Conservation (phyloP, 1,284 basidiomycete genomes). For the Ganoderma sinense region DNA sequence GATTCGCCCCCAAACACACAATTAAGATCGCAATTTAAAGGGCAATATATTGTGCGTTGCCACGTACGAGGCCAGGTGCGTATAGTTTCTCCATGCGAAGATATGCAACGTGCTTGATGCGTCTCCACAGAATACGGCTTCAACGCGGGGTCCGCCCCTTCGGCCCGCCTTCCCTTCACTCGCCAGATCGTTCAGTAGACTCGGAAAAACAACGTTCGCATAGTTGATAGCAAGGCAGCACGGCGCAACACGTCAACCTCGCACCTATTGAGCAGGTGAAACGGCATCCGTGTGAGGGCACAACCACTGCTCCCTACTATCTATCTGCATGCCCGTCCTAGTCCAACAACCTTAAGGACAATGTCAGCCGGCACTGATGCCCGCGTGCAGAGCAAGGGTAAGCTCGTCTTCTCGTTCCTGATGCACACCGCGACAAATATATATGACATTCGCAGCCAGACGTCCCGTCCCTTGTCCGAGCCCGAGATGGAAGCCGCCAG, state of each 20-base stretch:
- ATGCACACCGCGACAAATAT: neutral
- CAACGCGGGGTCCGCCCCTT: neutral
- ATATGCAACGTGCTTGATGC: conserved; percentile 7
- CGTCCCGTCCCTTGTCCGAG: conserved; percentile 1
- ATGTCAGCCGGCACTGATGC: neutral
- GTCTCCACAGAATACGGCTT: neutral
- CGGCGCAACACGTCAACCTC: neutral
- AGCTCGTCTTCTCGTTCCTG: neutral
- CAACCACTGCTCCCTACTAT: too few relatives aligned
- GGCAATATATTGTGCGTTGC: neutral
- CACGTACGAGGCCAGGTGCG: neutral
- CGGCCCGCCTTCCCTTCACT: neutral
- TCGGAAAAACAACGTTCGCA: neutral
- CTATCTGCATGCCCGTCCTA: too few relatives aligned
- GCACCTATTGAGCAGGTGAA: neutral
- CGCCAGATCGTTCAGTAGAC: neutral
- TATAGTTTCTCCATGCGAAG: conserved; percentile 9
- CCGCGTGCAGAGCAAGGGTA: neutral
- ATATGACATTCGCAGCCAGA: neutral
- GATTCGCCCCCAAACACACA: neutral
- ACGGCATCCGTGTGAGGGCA: neutral
- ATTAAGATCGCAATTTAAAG: neutral
- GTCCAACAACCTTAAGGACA: neutral
- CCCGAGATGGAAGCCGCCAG: neutral
- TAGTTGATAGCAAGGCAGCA: neutral